phyloP scores from a whole-genome alignment of 305 asterid species.

The Solanum hybrid region DNA sequence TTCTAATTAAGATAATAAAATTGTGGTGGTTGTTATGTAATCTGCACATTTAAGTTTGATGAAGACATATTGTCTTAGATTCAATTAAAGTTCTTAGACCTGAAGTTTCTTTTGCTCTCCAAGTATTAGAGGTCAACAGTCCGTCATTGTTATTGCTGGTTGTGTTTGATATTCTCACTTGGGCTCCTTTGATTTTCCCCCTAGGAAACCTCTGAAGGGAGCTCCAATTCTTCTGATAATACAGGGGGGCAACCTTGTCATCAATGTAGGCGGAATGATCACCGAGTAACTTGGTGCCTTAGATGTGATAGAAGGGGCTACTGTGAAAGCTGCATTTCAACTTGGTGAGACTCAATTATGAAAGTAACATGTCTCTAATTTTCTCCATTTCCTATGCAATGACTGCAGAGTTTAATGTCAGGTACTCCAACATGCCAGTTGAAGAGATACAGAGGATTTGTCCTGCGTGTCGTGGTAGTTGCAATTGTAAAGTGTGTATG shows the following conservation, averaged over 20 bases:
- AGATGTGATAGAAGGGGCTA: conserved; percentile 89
- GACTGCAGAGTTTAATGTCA: conserved; percentile 30
- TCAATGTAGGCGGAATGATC: conserved; percentile 68
- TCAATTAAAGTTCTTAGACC: not conserved
- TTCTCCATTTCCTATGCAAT: conserved; percentile 13
- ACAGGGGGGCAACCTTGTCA: conserved; percentile 85
- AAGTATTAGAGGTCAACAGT: not conserved
- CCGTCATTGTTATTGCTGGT: not conserved
- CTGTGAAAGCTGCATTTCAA: conserved; percentile 78
- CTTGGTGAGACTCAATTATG: conserved; percentile 51
- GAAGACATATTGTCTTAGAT: not conserved
- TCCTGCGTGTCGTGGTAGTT: conserved; percentile 94
- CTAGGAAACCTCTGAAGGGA: conserved; percentile 74
- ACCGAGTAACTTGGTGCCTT: conserved; percentile 70
- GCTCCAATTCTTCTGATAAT: conserved; percentile 69
- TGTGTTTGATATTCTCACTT: conserved; percentile 1
- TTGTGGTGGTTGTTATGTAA: not conserved
- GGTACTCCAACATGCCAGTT: conserved; percentile 69
- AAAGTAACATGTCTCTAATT: not conserved
- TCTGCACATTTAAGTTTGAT: not conserved
- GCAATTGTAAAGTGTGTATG: conserved; percentile 85
- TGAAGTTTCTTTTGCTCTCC: not conserved
- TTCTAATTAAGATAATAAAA: not conserved
- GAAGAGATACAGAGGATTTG: conserved; percentile 76
- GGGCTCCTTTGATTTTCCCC: conserved; percentile 4